Conservation (phyloP, 176 grass and related monocot species). For the Echinochloa phyllopogon region DNA sequence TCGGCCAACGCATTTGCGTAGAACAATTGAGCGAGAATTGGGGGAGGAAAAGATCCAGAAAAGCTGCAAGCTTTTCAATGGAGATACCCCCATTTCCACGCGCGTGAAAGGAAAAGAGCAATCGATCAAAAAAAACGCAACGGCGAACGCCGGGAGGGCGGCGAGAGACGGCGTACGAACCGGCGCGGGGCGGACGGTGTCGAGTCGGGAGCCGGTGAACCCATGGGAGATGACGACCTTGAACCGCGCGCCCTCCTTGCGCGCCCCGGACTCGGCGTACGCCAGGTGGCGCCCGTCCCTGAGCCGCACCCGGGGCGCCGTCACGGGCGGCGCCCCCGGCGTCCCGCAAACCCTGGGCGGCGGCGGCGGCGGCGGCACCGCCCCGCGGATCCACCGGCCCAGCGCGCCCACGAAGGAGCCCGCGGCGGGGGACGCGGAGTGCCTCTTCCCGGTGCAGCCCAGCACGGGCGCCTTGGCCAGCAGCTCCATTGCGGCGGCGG, state of each 20-base stretch:
- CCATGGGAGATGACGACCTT: slow-evolving; percentile 84
- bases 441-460: slow-evolving; percentile 40
- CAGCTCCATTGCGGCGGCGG: slow-evolving; percentile 38
- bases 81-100: background rate
- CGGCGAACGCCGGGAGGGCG: background rate
- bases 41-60: background rate
- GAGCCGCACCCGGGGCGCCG: slow-evolving; percentile 64
- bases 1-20: no score
- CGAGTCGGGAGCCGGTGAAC: slow-evolving; percentile 61
- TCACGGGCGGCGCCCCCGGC: slow-evolving; percentile 53
- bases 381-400: slow-evolving; percentile 47
- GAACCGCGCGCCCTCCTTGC: slow-evolving; percentile 62
- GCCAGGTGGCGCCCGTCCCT: slow-evolving; percentile 75
- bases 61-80: background rate
- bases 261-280: slow-evolving; percentile 71
- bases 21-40: background rate
- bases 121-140: background rate
- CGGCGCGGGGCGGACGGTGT: slow-evolving; percentile 52
- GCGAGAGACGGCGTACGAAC: slow-evolving; percentile 30
- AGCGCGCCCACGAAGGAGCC: slow-evolving; percentile 39
- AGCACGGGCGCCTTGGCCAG: slow-evolving; percentile 45
- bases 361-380: slow-evolving; percentile 31
- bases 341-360: slow-evolving; percentile 60
- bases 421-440: background rate
- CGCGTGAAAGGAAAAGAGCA: background rate